Conservation (phyloP, 129 eudicot species). For the Escallonia rubra region DNA sequence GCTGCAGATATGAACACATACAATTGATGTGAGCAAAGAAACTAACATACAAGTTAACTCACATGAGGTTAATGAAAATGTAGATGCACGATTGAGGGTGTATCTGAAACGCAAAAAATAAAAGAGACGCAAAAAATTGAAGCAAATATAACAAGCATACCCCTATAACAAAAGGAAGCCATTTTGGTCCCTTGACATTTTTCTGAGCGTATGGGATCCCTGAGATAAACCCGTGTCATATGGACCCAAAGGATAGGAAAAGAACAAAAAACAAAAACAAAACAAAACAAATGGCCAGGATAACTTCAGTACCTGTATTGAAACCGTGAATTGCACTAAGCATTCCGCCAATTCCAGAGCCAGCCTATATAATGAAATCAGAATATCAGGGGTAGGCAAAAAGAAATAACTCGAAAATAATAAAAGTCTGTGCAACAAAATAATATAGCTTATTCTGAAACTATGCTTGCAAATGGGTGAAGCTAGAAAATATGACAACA, state of each 20-base stretch:
- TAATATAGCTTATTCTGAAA: too few relatives aligned
- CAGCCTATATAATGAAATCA: constrained; percentile 45
- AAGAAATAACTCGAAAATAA: not conserved
- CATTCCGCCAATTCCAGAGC: constrained; percentile 85
- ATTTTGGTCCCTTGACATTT: constrained; percentile 86
- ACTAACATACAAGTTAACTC: not conserved
- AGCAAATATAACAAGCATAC: constrained; percentile 31
- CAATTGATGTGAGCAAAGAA: constrained; percentile 1
- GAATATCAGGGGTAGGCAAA: not conserved
- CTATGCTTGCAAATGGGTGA: too few relatives aligned
- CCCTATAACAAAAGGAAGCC: constrained; percentile 93
- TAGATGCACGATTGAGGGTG: not conserved
- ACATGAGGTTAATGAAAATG: not conserved
- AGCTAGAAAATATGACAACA: too few relatives aligned
- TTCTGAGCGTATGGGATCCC: constrained; percentile 85
- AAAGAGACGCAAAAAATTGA: not conserved
- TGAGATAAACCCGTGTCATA: constrained; percentile 24
- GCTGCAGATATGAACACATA: constrained; percentile 30
- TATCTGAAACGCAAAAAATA: too few relatives aligned
- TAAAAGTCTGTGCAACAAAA: not conserved
- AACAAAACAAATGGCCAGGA: not conserved
- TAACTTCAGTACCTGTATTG: constrained; percentile 46
- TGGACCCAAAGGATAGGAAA: not conserved
- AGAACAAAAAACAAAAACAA: not conserved
- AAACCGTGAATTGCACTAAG: constrained; percentile 86